Evolutionary conservation across 2,329 filamentous ascomycete species (phyloP).

Genomic region (Fusarium sp.): DNA sequence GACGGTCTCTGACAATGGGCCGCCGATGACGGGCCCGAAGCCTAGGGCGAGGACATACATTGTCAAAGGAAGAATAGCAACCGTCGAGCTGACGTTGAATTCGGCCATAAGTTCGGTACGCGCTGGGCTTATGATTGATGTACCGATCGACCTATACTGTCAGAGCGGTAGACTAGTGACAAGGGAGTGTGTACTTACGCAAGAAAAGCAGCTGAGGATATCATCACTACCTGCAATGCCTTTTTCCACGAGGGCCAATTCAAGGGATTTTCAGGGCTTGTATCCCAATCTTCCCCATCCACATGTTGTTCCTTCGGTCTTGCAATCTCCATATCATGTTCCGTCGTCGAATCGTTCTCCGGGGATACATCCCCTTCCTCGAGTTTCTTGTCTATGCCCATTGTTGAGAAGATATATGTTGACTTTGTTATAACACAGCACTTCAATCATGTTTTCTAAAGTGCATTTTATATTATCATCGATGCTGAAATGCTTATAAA

Average conservation of each 20-base stretch:
- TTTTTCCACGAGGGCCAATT: slow-evolving; percentile 63
- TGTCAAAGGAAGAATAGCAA: slow-evolving; percentile 69
- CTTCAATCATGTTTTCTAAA: neutral
- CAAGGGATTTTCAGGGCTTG: slow-evolving; percentile 60
- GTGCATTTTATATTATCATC: neutral
- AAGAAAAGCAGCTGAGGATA: slow-evolving; percentile 56
- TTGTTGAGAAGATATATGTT: neutral
- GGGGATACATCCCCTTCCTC: slow-evolving; percentile 2
- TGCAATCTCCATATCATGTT: slow-evolving; percentile 50
- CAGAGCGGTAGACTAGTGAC: neutral
- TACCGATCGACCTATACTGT: slow-evolving; percentile 25
- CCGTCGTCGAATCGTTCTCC: slow-evolving; percentile 29
- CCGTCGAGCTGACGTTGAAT: slow-evolving; percentile 67
- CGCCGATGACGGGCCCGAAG: slow-evolving; percentile 69
- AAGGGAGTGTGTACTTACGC: slow-evolving; percentile 52
- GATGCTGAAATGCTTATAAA: neutral
- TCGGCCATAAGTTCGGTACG: slow-evolving; percentile 58
- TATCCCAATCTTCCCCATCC: slow-evolving; percentile 49
- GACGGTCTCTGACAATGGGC: slow-evolving; percentile 69
- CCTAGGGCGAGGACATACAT: slow-evolving; percentile 71
- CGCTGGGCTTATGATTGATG: slow-evolving; percentile 38
- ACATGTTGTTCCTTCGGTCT: slow-evolving; percentile 13
- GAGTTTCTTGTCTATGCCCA: slow-evolving; percentile 16
- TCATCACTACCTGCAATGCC: slow-evolving; percentile 54
- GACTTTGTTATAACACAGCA: neutral